Percentiles rank a stretch among this genome's conserved stretches.
phyloP scores from a whole-genome alignment of 208 protist species.

The Plasmodiophora brassicae region DNA sequence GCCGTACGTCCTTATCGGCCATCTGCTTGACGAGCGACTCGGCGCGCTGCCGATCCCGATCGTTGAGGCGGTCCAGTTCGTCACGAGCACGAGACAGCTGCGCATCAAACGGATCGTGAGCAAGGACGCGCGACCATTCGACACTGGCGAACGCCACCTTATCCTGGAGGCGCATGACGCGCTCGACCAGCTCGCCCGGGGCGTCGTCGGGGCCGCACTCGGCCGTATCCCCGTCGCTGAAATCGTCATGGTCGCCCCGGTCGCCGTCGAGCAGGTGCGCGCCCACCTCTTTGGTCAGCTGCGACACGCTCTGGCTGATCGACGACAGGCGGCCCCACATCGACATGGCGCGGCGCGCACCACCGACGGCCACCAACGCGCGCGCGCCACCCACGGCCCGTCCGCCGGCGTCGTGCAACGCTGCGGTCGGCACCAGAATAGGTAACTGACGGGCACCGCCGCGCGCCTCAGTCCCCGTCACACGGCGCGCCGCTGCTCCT shows the following conservation, averaged over 20 bases:
- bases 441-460: too few species aligned
- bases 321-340: not conserved
- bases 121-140: not conserved
- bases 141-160: not conserved
- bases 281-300: not conserved
- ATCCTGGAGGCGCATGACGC: not conserved
- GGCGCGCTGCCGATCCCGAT: not conserved
- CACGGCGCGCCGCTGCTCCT: too few species aligned
- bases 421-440: too few species aligned
- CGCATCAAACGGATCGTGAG: not conserved
- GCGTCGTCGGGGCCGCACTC: not conserved
- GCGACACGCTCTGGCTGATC: not conserved
- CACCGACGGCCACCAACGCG: too few species aligned
- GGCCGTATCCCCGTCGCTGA: slow-evolving; percentile 21
- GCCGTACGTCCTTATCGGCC: not conserved
- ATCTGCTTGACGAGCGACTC: not conserved
- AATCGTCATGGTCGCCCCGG: not conserved
- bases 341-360: too few species aligned
- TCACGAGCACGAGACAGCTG: not conserved
- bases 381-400: too few species aligned
- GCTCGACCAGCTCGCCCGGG: not conserved
- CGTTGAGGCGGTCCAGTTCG: not conserved
- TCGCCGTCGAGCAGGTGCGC: not conserved
- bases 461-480: too few species aligned
- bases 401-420: too few species aligned